phyloP scores from a whole-genome alignment of 2,329 filamentous ascomycete species.

The Cadophora sp. region DNA sequence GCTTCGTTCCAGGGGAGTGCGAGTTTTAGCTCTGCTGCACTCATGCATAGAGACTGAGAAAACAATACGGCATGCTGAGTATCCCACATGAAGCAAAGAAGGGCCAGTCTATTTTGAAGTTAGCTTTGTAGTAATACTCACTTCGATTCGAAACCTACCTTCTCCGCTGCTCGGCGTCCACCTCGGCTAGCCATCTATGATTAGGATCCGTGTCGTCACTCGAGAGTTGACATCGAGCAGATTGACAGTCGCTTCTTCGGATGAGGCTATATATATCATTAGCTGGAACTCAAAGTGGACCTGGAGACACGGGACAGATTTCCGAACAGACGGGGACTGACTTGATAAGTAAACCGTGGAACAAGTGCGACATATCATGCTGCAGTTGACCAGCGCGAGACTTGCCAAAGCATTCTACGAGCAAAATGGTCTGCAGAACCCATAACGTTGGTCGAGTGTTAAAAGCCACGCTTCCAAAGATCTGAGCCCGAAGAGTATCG shows the following conservation, averaged over 20 bases:
- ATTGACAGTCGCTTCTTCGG: constrained; percentile 58
- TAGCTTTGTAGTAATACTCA: background rate
- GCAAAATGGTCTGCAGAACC: constrained; percentile 65
- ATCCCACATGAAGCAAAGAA: constrained; percentile 72
- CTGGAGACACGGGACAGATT: background rate
- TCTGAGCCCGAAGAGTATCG: constrained; percentile 63
- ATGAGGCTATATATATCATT: constrained; percentile 47
- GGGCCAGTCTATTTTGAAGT: constrained; percentile 52
- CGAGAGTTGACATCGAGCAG: constrained; percentile 59
- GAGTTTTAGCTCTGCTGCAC: constrained; percentile 65
- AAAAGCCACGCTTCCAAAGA: constrained; percentile 64
- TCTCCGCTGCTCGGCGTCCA: constrained; percentile 58
- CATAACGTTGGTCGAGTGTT: constrained; percentile 64
- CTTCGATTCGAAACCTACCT: constrained; percentile 45
- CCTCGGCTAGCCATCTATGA: constrained; percentile 28
- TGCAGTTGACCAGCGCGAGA: constrained; percentile 67
- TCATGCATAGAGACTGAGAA: constrained; percentile 72
- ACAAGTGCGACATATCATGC: constrained; percentile 68
- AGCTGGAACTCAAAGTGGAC: background rate
- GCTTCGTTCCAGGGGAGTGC: constrained; percentile 60
- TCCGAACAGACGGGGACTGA: constrained; percentile 25
- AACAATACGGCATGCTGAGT: constrained; percentile 69
- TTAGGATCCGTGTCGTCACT: constrained; percentile 47
- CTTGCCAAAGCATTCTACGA: constrained; percentile 71
- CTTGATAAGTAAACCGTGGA: constrained; percentile 62